Evolutionary conservation across 1,284 basidiomycete species (phyloP).

Genomic region (Trichosporon ovoides): DNA sequence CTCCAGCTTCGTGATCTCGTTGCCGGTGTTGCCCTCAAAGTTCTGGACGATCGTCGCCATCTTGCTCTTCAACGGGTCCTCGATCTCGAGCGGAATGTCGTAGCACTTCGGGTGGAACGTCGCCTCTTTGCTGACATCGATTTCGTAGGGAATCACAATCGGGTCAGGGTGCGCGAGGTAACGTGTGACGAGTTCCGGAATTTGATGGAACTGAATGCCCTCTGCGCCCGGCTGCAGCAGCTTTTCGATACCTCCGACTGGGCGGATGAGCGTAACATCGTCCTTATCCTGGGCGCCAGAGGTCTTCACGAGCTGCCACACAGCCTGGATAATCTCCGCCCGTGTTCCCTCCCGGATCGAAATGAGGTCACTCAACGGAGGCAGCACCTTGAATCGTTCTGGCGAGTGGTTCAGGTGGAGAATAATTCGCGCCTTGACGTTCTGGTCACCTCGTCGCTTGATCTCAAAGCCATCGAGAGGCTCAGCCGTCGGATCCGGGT

Average conservation of each 20-base stretch:
- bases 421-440: constrained; percentile 70
- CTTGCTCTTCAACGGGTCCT: constrained; percentile 72
- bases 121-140: constrained; percentile 43
- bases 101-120: constrained; percentile 58
- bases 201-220: constrained; percentile 68
- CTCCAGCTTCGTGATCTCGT: constrained; percentile 70
- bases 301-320: constrained; percentile 92
- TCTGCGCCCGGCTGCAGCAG: constrained; percentile 55
- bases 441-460: constrained; percentile 70
- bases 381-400: constrained; percentile 74
- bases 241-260: constrained; percentile 63
- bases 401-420: constrained; percentile 81
- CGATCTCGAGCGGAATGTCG: constrained; percentile 85
- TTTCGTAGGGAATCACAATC: constrained; percentile 67
- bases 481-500: constrained; percentile 58
- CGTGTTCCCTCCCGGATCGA: constrained; percentile 82
- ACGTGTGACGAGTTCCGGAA: constrained; percentile 81
- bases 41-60: constrained; percentile 69
- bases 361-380: constrained; percentile 70
- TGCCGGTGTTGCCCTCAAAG: constrained; percentile 60
- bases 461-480: constrained; percentile 89
- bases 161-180: constrained; percentile 75
- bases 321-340: constrained; percentile 70
- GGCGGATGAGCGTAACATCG: constrained; percentile 70
- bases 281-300: constrained; percentile 83